Conservation (phyloP, 2,329 filamentous ascomycete species). For the Clarireedia paspali region DNA sequence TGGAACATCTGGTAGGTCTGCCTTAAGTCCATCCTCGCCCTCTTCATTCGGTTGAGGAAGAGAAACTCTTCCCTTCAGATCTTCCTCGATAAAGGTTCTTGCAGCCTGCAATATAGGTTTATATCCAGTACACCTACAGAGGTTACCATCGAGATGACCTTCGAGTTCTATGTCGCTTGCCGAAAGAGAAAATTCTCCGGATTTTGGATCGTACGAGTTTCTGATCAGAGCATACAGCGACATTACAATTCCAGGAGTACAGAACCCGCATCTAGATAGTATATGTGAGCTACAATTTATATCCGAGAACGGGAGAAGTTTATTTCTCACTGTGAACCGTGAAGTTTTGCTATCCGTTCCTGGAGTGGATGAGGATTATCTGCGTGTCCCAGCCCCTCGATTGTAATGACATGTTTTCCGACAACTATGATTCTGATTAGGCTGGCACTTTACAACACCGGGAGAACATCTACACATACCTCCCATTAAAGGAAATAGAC, state of each 20-base stretch:
- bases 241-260: conserved; percentile 95
- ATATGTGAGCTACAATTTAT: background rate
- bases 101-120: conserved; percentile 89
- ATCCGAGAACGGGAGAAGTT: background rate
- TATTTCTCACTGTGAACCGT: conserved; percentile 71
- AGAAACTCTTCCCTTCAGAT: conserved; percentile 36
- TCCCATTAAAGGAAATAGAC: conserved; percentile 42
- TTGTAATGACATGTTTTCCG: conserved; percentile 93
- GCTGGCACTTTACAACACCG: background rate
- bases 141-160: conserved; percentile 86
- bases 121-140: conserved; percentile 93
- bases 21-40: conserved; percentile 31
- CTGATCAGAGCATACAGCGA: conserved; percentile 85
- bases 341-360: conserved; percentile 80
- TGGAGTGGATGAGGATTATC: conserved; percentile 81
- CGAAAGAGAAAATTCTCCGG: conserved; percentile 32
- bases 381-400: conserved; percentile 85
- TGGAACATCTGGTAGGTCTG: conserved; percentile 11
- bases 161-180: conserved; percentile 71
- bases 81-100: conserved; percentile 63
- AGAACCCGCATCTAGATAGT: conserved; percentile 47
- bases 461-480: conserved; percentile 10
- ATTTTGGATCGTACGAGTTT: conserved; percentile 62
- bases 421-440: conserved; percentile 49
- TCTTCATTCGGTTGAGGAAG: conserved; percentile 57